phyloP scores from a whole-genome alignment of 176 grass and related monocot species.

The Aegilops umbellulata region DNA sequence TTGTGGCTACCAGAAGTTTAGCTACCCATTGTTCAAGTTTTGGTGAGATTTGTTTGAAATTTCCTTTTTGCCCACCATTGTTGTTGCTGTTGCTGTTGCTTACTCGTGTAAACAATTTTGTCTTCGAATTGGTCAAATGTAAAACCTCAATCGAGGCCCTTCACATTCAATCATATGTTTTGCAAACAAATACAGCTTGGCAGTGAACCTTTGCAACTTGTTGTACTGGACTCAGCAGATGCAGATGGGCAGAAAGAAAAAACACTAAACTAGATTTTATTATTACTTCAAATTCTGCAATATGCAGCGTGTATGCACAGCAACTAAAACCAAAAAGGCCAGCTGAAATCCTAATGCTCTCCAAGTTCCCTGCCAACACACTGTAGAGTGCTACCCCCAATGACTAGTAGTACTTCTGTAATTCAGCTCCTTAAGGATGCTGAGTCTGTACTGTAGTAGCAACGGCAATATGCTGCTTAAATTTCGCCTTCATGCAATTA shows the following conservation, averaged over 20 bases:
- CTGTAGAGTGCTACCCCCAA: too few species aligned
- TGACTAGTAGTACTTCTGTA: too few species aligned
- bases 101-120: neutral
- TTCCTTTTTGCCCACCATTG: neutral
- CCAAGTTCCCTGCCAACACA: too few species aligned
- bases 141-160: neutral
- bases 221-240: neutral
- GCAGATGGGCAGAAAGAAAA: neutral
- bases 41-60: neutral
- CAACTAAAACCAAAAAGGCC: neutral
- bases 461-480: too few species aligned
- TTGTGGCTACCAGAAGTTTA: neutral
- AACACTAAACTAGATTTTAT: neutral
- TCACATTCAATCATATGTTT: neutral
- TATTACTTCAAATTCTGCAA: neutral
- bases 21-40: neutral
- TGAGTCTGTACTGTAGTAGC: too few species aligned
- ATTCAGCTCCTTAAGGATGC: too few species aligned
- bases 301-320: neutral
- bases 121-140: neutral
- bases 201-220: neutral
- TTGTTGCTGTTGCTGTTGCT: constrained; percentile 1
- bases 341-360: neutral
- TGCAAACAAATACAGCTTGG: neutral
- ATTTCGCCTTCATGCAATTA: too few species aligned